Base-by-base conservation (phyloP, 352 stramenopile species). In the Phytophthora aleatoria region DNA sequence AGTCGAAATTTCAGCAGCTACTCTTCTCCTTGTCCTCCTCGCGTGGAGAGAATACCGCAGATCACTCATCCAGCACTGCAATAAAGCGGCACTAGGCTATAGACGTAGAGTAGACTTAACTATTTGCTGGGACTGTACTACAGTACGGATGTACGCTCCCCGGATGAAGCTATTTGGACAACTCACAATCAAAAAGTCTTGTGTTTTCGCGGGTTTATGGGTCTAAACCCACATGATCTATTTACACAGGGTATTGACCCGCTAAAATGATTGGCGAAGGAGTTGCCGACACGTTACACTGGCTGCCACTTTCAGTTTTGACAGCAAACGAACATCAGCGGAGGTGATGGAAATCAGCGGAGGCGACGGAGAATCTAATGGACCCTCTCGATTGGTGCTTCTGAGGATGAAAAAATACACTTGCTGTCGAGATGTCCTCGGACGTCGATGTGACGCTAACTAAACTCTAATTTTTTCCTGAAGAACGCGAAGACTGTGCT, bases 391-490 rank as follows among this genome's bases (percentile, higher is more conserved):
- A 36, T 35, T 26, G 26, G 16, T 47, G 73, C 61, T 73, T 89
- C 81, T 85, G 61, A 84, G 76, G 81, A 90, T 85, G 81, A 90
- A 74, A 85, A 90, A 87, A 77, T 76, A 82, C 77, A 82, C 67
- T 78, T 83, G 73, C 56, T 20, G 76, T 73, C 51, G 61, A 84
- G 70, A 68, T 26, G 39, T 64, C 52, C 11, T 71, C 49, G 51
- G 67, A 63, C 51, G 56, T 77, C 55, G 55, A 63, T 82, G 79
- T 78, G 67, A 66, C 74, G 72, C 71, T 77, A 85, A 79, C 62
- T 74, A 65, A 76, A 90, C 82, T 91, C 82, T 91, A 91, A 91
- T 91, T 91, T 91, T 91, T 91, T 91, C 79, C 82, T 89, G 82
- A 91, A 81, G 81, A 89, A 79, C 55, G 33, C 63, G 0, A 64